Conservation (phyloP, 805 yeast genomes). For the Starmerella powellii region DNA sequence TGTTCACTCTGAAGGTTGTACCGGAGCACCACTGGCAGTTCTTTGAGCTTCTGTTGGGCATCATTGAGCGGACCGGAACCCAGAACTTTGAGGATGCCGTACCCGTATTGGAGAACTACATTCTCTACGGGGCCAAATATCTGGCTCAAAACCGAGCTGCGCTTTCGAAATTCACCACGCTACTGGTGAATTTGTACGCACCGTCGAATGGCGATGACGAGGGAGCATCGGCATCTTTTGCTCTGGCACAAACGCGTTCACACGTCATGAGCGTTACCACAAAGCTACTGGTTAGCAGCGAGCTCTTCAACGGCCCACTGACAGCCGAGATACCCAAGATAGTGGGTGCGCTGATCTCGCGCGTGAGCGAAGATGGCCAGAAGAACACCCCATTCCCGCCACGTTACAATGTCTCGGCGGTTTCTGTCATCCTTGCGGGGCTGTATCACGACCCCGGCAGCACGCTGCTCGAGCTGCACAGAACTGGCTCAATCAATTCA, state of each 20-base stretch:
- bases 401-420: constrained; percentile 38
- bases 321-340: constrained; percentile 11
- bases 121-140: constrained; percentile 47
- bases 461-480: constrained; percentile 42
- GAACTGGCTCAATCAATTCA: constrained; percentile 34
- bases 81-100: constrained; percentile 64
- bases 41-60: constrained; percentile 40
- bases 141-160: constrained; percentile 33
- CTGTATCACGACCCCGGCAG: constrained; percentile 47
- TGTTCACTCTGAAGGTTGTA: constrained; percentile 46
- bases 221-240: constrained; percentile 33
- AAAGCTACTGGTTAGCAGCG: constrained; percentile 40
- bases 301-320: constrained; percentile 17
- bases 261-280: constrained; percentile 56
- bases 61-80: constrained; percentile 34
- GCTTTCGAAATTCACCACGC: constrained; percentile 35
- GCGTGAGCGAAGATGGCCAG: constrained; percentile 13
- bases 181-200: constrained; percentile 39
- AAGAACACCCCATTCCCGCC: constrained; percentile 23
- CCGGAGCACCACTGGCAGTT: constrained; percentile 67
- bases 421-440: constrained; percentile 53
- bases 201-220: constrained; percentile 21
- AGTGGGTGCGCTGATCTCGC: constrained; percentile 7
- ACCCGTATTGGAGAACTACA: constrained; percentile 61
- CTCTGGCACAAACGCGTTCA: constrained; percentile 45